Conservation (phyloP, 305 asterid genomes). For the Solanum hybrid region DNA sequence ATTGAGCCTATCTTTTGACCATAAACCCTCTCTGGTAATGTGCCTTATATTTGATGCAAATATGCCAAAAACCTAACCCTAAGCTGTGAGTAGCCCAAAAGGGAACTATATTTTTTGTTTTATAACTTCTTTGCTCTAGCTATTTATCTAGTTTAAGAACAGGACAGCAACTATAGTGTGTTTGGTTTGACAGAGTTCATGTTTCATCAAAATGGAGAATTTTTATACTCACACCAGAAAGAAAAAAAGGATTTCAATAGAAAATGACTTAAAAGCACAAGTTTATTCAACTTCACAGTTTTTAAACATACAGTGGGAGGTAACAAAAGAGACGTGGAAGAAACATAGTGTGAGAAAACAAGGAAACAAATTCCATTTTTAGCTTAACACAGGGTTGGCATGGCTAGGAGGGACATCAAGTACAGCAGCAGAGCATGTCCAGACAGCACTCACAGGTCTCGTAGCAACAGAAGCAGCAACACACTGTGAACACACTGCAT, state of each 20-base stretch:
- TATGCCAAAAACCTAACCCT: not conserved
- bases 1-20: not conserved
- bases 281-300: not conserved
- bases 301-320: not conserved
- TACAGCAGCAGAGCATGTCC: slow-evolving; percentile 22
- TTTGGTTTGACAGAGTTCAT: not conserved
- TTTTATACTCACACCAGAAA: not conserved
- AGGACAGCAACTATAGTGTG: not conserved
- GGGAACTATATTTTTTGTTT: not conserved
- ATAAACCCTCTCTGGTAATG: not conserved
- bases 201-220: not conserved
- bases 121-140: not conserved
- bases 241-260: not conserved
- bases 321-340: not conserved
- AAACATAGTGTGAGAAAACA: not conserved
- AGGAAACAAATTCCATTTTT: not conserved
- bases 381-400: not conserved
- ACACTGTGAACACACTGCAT: slow-evolving; percentile 23
- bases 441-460: slow-evolving; percentile 28
- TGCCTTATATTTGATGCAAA: not conserved
- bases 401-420: slow-evolving; percentile 1
- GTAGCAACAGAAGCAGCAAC: slow-evolving; percentile 32
- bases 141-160: not conserved
- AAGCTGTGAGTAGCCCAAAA: not conserved
- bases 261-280: not conserved